These are phyloP conservation scores for Linum lewisii DNA, from an alignment of 345 rosid species.

Conservation along the genomic window DNA sequence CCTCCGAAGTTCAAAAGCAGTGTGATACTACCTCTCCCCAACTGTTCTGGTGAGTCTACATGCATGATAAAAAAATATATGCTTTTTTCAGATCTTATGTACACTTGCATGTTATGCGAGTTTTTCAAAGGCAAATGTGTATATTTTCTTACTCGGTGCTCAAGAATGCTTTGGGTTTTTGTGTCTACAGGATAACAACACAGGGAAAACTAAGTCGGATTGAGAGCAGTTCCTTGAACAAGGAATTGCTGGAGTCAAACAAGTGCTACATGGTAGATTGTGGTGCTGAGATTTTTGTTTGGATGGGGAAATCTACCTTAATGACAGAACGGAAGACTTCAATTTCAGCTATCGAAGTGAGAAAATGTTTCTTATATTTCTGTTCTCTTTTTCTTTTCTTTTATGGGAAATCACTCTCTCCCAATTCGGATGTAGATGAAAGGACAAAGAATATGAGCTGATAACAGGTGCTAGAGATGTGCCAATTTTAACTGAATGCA, in stretches of 20 bases:
- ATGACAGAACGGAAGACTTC: constrained; percentile 62
- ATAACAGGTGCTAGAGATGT: background rate
- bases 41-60: constrained; percentile 45
- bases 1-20: constrained; percentile 29
- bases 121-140: too few relatives aligned
- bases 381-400: background rate
- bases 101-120: too few relatives aligned
- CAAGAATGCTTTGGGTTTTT: constrained; percentile 7
- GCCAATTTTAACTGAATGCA: too few relatives aligned
- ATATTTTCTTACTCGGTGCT: constrained; percentile 1
- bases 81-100: too few relatives aligned
- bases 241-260: constrained; percentile 49
- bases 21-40: constrained; percentile 28
- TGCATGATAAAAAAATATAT: too few relatives aligned
- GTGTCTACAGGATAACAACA: constrained; percentile 45
- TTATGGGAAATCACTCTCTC: too few relatives aligned
- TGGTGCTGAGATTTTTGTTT: constrained; percentile 53
- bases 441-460: too few relatives aligned
- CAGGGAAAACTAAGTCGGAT: constrained; percentile 46
- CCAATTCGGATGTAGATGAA: too few relatives aligned
- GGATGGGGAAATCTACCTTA: constrained; percentile 73
- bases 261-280: constrained; percentile 80
- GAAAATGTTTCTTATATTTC: constrained; percentile 9
- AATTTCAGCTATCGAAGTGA: constrained; percentile 62
- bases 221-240: constrained; percentile 35